Conservation (phyloP, 495 filamentous ascomycete genomes). For the Talaromyces wortmannii region DNA sequence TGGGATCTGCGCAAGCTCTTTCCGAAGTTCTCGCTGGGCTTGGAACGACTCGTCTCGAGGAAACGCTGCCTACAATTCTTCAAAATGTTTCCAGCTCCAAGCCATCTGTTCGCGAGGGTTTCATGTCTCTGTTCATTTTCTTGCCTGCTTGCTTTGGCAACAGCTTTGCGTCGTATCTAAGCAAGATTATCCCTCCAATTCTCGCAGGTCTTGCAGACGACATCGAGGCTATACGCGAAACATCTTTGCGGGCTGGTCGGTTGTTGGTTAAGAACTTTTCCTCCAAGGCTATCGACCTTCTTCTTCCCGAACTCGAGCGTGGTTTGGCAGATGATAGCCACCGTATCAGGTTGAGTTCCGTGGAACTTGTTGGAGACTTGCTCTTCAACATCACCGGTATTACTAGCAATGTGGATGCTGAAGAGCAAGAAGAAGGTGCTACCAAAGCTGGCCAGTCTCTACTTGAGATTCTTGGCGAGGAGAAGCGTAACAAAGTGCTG, state of each 20-base stretch:
- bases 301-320: constrained; percentile 90
- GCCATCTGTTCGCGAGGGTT: constrained; percentile 85
- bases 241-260: constrained; percentile 84
- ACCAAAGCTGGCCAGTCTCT: constrained; percentile 84
- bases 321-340: constrained; percentile 93
- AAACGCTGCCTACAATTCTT: constrained; percentile 91
- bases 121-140: constrained; percentile 99
- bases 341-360: constrained; percentile 93
- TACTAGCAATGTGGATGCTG: constrained; percentile 72
- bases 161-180: constrained; percentile 93
- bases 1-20: constrained; percentile 95
- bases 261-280: constrained; percentile 97
- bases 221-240: constrained; percentile 90
- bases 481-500: constrained; percentile 89
- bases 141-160: constrained; percentile 98
- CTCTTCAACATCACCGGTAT: constrained; percentile 98
- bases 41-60: constrained; percentile 85
- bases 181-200: constrained; percentile 93
- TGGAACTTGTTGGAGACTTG: constrained; percentile 93
- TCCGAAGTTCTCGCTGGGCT: constrained; percentile 93
- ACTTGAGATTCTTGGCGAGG: constrained; percentile 87
- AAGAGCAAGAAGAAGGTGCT: constrained; percentile 70
- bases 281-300: constrained; percentile 83
- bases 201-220: constrained; percentile 92
- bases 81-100: constrained; percentile 94